Percentiles rank a stretch among this genome's conserved stretches.
Conservation (phyloP, 2,329 filamentous ascomycete species). For the Colletotrichum camelliae region DNA sequence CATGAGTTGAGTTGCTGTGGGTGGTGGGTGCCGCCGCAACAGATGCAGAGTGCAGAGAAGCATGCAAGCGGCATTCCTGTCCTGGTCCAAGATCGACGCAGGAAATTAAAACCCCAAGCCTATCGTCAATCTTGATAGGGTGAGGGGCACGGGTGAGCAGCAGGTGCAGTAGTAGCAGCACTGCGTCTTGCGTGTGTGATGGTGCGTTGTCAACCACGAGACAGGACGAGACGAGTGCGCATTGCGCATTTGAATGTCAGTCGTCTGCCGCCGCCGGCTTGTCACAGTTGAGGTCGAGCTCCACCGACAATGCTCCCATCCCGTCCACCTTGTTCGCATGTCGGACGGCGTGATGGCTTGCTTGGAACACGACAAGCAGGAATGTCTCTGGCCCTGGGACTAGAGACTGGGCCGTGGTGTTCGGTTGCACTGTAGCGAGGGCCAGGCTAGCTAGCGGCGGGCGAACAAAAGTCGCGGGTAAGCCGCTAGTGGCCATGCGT, state of each 20-base stretch:
- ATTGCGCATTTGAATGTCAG: background rate
- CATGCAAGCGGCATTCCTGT: conserved; percentile 16
- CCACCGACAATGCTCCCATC: conserved; percentile 14
- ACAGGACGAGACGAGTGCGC: conserved; percentile 3
- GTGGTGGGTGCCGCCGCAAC: background rate
- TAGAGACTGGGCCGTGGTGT: background rate
- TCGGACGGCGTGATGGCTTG: background rate
- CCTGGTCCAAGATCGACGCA: conserved; percentile 16
- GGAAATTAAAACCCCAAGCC: background rate
- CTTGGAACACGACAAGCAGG: background rate
- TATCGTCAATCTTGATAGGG: conserved; percentile 5
- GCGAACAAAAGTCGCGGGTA: background rate
- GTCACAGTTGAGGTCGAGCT: background rate
- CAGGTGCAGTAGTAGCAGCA: background rate
- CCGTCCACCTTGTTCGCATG: background rate
- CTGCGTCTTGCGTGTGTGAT: background rate
- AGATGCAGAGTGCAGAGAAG: background rate
- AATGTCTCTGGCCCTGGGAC: background rate
- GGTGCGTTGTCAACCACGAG: conserved; percentile 18
- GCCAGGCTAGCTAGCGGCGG: background rate
- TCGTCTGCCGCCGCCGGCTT: background rate
- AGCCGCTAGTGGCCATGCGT: background rate
- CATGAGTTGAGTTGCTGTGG: background rate
- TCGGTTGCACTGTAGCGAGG: background rate
- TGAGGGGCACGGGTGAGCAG: background rate